These are phyloP conservation scores for Lodderomyces oxycetoniae DNA, from an alignment of 1,139 yeast genomes.

Conservation along the genomic window DNA sequence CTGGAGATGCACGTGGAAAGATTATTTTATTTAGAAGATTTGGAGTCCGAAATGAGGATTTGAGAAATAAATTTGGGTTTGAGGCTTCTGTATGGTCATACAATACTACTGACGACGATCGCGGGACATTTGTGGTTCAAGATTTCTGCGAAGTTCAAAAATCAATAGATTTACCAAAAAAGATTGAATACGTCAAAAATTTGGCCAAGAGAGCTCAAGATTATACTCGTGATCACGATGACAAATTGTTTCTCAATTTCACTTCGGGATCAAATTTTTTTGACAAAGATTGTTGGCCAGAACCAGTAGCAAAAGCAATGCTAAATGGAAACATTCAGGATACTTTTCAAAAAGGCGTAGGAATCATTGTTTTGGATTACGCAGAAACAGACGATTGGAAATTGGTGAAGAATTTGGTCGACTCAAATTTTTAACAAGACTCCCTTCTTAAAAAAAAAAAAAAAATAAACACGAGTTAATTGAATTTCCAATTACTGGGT, in stretches of 20 bases:
- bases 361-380: constrained; percentile 66
- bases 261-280: constrained; percentile 74
- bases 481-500: neutral
- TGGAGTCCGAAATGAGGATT: constrained; percentile 49
- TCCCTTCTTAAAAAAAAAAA: too few species aligned
- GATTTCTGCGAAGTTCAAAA: constrained; percentile 66
- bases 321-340: constrained; percentile 43
- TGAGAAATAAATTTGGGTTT: constrained; percentile 51
- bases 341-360: constrained; percentile 49
- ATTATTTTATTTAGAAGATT: constrained; percentile 65
- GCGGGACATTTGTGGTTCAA: constrained; percentile 62
- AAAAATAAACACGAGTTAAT: too few species aligned
- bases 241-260: constrained; percentile 65
- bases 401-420: constrained; percentile 47
- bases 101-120: constrained; percentile 62
- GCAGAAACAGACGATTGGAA: constrained; percentile 63
- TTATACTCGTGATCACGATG: constrained; percentile 45
- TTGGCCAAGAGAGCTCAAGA: constrained; percentile 52
- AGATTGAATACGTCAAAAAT: constrained; percentile 53
- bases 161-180: constrained; percentile 51
- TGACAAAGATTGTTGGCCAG: constrained; percentile 73
- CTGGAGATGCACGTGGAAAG: constrained; percentile 66
- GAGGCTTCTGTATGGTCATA: constrained; percentile 67
- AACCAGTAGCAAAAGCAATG: constrained; percentile 55
- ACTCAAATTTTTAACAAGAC: constrained; percentile 47